Evolutionary conservation across 1,139 yeast species (phyloP), one percentile per base, ranked within the genome.

Genomic region (Hansenula anomala): DNA sequence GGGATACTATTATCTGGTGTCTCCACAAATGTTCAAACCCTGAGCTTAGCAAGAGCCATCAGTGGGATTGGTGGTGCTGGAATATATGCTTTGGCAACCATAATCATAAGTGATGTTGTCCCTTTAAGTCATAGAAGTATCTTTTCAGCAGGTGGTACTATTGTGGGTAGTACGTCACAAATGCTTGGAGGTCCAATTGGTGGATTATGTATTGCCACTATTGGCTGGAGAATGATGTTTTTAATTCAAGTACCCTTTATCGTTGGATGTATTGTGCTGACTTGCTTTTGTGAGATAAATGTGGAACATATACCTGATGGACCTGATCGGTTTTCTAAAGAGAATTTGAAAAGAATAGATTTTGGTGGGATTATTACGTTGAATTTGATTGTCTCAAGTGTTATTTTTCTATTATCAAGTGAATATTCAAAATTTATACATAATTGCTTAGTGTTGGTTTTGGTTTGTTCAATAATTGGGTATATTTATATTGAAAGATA

Each of bases 201-300:
- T 34, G 96, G 96, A 14, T 47, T 80, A 25, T 63, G 87, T 25
- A 75, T 90, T 18, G 86, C 80, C 42, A 55, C 61, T n/a, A 69
- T 78, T 47, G 95, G 96, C 9, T 89, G 97, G 96, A 75, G 87
- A 55, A 70, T 69, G 51, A 77, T 79, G 30, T 80, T 80, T 54
- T 67, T 69, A 38, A 49, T 69, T 16, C 87, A 80, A 55, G 76
- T 76, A 0, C 96, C 96, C 0, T 59, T 84, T 30, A 75, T 86
- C 4, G 32, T 75, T 9, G 16, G 61, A 3, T 50, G 71, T 60
- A 56, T 77, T 60, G 15, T 69, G 54, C 4, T 32, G 3, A 32
- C 34, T 24, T 47, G 54, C 47, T 59, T 3, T 63, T 71, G 22
- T 34, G 51, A 55, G 32, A 43, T 51, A 49, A 33, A 43, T 28